These are phyloP conservation scores for Monilinia laxa DNA, from an alignment of 2,329 filamentous ascomycete genomes.

Conservation along the genomic window DNA sequence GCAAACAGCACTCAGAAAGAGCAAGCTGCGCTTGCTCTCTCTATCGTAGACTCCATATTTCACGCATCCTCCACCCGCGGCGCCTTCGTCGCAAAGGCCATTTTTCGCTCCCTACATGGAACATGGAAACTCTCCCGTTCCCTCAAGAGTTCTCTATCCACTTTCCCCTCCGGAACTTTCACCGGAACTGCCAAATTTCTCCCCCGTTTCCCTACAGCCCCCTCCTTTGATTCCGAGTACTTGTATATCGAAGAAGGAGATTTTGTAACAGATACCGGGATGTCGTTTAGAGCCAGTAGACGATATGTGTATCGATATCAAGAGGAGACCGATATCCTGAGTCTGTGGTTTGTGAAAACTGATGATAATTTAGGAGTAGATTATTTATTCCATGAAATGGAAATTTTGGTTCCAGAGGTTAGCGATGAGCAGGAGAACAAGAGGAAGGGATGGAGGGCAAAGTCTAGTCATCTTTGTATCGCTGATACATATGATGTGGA, in stretches of 20 bases:
- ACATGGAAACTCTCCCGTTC: conserved; percentile 63
- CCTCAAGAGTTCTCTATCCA: conserved; percentile 53
- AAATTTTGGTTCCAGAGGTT: conserved; percentile 51
- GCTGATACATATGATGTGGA: conserved; percentile 70
- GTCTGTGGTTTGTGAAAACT: conserved; percentile 70
- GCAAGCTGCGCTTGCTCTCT: conserved; percentile 45
- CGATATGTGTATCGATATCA: conserved; percentile 74
- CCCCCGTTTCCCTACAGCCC: conserved; percentile 57
- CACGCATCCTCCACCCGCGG: conserved; percentile 34
- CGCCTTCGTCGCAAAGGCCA: conserved; percentile 61
- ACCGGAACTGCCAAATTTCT: conserved; percentile 64
- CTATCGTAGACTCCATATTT: conserved; percentile 28
- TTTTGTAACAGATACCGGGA: conserved; percentile 53
- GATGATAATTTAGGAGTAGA: conserved; percentile 59
- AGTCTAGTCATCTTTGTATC: conserved; percentile 67
- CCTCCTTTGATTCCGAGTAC: conserved; percentile 52
- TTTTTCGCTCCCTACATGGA: conserved; percentile 70
- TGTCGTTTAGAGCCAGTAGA: conserved; percentile 48
- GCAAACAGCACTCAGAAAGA: conserved; percentile 45
- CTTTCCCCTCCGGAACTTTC: conserved; percentile 64
- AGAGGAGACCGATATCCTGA: conserved; percentile 57
- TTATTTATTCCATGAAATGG: conserved; percentile 73
- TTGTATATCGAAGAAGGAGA: conserved; percentile 68
- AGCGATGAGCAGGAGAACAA: neutral
- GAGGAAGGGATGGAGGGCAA: conserved; percentile 46